Percentiles rank a stretch among this genome's conserved stretches.
phyloP scores from a whole-genome alignment of 2,329 filamentous ascomycete species.

The Orbilia ellipsospora region DNA sequence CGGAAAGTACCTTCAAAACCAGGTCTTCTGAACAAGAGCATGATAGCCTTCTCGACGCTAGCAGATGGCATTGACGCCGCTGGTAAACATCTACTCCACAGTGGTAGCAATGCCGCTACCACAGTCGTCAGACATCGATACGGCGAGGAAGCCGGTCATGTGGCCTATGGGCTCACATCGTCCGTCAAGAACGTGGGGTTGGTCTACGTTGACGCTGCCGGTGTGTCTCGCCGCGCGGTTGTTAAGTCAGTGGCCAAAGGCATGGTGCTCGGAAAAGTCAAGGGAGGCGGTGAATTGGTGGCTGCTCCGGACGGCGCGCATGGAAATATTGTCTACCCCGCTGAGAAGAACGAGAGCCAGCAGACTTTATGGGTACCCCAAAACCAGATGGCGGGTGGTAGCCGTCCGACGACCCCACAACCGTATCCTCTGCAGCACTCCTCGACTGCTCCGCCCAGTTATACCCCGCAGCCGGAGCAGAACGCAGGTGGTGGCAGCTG shows the following conservation, averaged over 20 bases:
- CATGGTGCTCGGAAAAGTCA: conserved; percentile 87
- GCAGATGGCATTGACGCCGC: conserved; percentile 93
- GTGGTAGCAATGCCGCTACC: conserved; percentile 80
- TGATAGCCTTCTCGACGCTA: conserved; percentile 96
- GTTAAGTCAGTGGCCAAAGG: conserved; percentile 96
- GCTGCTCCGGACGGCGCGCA: conserved; percentile 72
- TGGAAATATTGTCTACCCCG: conserved; percentile 60
- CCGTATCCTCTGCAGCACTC: conserved; percentile 44
- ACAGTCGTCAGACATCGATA: conserved; percentile 90
- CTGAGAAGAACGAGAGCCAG: conserved; percentile 54
- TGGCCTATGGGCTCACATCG: conserved; percentile 79
- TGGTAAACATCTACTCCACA: conserved; percentile 79
- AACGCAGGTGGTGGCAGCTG: conserved; percentile 31
- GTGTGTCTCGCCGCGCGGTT: conserved; percentile 87
- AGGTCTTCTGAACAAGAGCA: conserved; percentile 89
- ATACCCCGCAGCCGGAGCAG: conserved; percentile 40
- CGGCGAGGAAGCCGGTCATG: conserved; percentile 82
- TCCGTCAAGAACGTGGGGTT: conserved; percentile 96
- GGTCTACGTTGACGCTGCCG: conserved; percentile 96
- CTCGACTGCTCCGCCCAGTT: conserved; percentile 38
- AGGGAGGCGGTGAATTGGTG: conserved; percentile 77
- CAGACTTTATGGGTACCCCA: conserved; percentile 53
- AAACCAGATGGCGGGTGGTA: conserved; percentile 29
- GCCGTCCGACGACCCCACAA: conserved; percentile 40
- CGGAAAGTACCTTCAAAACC: conserved; percentile 76